Evolutionary conservation across 306 rosid genomes (phyloP).

Genomic region (Trifolium repens): DNA sequence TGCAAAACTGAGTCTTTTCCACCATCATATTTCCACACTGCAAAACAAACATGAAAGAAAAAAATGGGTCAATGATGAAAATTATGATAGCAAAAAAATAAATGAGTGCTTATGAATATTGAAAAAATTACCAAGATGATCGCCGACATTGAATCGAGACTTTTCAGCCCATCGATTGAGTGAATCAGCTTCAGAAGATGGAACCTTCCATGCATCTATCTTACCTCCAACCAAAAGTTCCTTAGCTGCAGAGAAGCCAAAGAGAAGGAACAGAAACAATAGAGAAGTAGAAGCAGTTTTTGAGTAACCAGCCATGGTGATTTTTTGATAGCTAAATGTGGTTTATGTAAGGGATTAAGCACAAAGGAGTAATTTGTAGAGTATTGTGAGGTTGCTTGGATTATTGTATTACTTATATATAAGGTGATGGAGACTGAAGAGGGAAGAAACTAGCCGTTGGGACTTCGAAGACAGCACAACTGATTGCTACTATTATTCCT

Average conservation of each 20-base stretch:
- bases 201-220: conserved; percentile 68
- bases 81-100: not conserved
- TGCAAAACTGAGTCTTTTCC: conserved; percentile 81
- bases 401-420: conserved; percentile 58
- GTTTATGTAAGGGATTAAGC: not conserved
- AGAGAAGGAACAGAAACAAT: conserved; percentile 46
- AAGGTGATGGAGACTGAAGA: conserved; percentile 16
- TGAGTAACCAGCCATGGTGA: conserved; percentile 56
- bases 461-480: conserved; percentile 23
- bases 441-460: conserved; percentile 74
- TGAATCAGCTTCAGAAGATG: conserved; percentile 69
- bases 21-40: conserved; percentile 81
- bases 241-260: conserved; percentile 64
- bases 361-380: not conserved
- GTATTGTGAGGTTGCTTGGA: not conserved
- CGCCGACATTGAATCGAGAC: conserved; percentile 68
- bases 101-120: not conserved
- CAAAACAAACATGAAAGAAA: not conserved
- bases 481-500: conserved; percentile 31
- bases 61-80: not conserved
- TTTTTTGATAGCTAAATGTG: conserved; percentile 18
- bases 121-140: conserved; percentile 59
- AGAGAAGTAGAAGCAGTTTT: conserved; percentile 45
- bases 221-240: conserved; percentile 80
- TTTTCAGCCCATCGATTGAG: conserved; percentile 84